Conservation (phyloP, 225 moss, liverwort and hornwort genomes). For the Sphagnum tenellum region DNA sequence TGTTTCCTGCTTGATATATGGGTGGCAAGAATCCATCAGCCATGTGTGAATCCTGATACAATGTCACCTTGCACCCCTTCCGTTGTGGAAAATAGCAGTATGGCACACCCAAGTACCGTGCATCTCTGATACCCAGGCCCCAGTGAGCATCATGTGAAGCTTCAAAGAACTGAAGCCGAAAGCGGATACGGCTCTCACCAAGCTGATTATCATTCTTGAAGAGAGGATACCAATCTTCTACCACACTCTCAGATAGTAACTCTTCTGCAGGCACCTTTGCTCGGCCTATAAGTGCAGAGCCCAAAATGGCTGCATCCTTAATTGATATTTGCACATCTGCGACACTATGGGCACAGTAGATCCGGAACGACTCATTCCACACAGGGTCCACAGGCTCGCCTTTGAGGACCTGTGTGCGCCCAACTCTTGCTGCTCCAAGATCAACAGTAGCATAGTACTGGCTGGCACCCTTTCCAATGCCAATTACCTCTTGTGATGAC, state of each 20-base stretch:
- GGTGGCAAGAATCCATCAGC: no score
- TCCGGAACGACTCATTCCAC: constrained; percentile 50
- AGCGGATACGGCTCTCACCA: constrained; percentile 24
- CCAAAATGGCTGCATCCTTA: constrained; percentile 50
- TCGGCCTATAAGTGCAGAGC: constrained; percentile 42
- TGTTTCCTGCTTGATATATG: no score
- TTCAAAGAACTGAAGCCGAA: constrained; percentile 44
- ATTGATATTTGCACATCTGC: constrained; percentile 37
- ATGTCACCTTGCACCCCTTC: no score
- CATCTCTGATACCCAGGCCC: constrained; percentile 36
- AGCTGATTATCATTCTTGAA: constrained; percentile 3
- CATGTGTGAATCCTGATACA: no score
- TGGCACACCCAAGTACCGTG: constrained; percentile 49
- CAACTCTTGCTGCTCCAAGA: constrained; percentile 45
- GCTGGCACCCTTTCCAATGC: constrained; percentile 18
- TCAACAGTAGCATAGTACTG: constrained; percentile 57
- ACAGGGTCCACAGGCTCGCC: constrained; percentile 41
- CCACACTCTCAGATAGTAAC: constrained; percentile 19
- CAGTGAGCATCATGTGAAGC: constrained; percentile 30
- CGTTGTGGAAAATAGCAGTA: constrained; percentile 28
- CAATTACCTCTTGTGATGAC: constrained; percentile 2
- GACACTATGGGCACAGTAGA: constrained; percentile 38
- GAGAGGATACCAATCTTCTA: constrained; percentile 9
- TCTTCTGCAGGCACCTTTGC: constrained; percentile 31
- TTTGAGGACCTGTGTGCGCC: constrained; percentile 42